phyloP scores from a whole-genome alignment of 139 green algal genomes.

The Auxenochlorella pyrenoidosa region DNA sequence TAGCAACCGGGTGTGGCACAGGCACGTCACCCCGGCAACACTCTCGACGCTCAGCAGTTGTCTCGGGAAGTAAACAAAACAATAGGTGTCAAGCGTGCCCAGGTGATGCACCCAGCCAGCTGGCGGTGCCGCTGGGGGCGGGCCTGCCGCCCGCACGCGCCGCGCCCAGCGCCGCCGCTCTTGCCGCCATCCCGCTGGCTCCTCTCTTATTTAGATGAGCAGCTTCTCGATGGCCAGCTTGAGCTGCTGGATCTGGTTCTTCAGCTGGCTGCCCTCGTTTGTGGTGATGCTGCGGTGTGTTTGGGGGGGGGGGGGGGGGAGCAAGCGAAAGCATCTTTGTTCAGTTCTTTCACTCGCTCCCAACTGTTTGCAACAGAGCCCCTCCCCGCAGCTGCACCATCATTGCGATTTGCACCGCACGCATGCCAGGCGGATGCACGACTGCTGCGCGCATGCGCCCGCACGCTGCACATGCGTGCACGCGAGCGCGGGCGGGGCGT shows the following conservation, averaged over 20 bases:
- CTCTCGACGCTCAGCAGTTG: background rate
- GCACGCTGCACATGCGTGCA: no score
- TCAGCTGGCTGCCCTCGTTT: conserved; percentile 98
- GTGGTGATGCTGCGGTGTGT: conserved; percentile 84
- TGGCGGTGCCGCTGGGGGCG: background rate
- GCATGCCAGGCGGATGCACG: no score
- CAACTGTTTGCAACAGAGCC: no score
- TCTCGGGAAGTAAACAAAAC: background rate
- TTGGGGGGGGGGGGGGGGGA: no score
- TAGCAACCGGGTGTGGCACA: background rate
- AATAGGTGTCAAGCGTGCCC: background rate
- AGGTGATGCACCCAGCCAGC: conserved; percentile 10
- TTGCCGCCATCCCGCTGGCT: no score
- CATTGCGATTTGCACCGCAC: no score
- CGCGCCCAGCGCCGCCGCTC: background rate
- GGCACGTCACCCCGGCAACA: background rate
- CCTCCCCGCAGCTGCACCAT: no score
- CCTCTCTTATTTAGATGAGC: conserved; percentile 76
- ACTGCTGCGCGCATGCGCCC: no score
- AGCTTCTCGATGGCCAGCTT: conserved; percentile 98
- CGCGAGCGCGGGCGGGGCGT: no score
- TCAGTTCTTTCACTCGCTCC: no score
- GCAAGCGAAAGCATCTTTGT: no score
- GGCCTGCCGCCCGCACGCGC: background rate
- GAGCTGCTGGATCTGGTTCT: conserved; percentile 94